phyloP scores from a whole-genome alignment of 345 rosid species.

The Carallia pectinifolia region DNA sequence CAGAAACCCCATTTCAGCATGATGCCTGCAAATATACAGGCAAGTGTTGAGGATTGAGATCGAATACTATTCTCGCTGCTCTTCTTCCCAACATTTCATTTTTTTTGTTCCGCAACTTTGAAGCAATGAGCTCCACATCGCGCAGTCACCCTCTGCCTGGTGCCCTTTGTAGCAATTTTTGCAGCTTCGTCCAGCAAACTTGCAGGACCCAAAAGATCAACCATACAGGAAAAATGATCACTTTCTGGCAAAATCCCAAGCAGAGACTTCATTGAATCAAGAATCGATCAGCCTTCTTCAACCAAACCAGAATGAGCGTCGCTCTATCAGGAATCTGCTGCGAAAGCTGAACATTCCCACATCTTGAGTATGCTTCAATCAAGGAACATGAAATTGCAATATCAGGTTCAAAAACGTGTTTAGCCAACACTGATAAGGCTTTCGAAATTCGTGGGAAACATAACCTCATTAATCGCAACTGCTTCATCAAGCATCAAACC shows the following conservation, averaged over 20 bases:
- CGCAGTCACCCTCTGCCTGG: slow-evolving; percentile 43
- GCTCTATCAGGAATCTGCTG: slow-evolving; percentile 51
- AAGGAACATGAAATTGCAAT: slow-evolving; percentile 68
- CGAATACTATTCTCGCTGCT: slow-evolving; percentile 56
- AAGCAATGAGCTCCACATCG: slow-evolving; percentile 74
- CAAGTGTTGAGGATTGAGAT: slow-evolving; percentile 49
- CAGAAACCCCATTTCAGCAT: slow-evolving; percentile 61
- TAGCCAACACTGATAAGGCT: slow-evolving; percentile 59
- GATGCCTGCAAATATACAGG: slow-evolving; percentile 60
- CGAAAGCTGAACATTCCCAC: slow-evolving; percentile 53
- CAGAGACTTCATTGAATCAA: slow-evolving; percentile 42
- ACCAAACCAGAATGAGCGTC: slow-evolving; percentile 73
- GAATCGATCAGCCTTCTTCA: slow-evolving; percentile 54
- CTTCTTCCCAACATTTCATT: slow-evolving; percentile 62
- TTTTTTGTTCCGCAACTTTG: slow-evolving; percentile 59
- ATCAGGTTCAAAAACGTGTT: slow-evolving; percentile 50
- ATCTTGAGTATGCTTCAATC: slow-evolving; percentile 62
- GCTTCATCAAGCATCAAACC: slow-evolving; percentile 71
- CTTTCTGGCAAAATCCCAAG: slow-evolving; percentile 47
- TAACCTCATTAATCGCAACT: slow-evolving; percentile 59
- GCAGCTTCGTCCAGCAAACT: slow-evolving; percentile 64
- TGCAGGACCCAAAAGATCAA: slow-evolving; percentile 75
- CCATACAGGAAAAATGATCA: slow-evolving; percentile 71
- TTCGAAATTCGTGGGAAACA: slow-evolving; percentile 53
- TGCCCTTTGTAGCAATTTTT: slow-evolving; percentile 52